Evolutionary conservation across 164 flowering plant genomes (phyloP).

Genomic region (Magnolia kwangsiensis): DNA sequence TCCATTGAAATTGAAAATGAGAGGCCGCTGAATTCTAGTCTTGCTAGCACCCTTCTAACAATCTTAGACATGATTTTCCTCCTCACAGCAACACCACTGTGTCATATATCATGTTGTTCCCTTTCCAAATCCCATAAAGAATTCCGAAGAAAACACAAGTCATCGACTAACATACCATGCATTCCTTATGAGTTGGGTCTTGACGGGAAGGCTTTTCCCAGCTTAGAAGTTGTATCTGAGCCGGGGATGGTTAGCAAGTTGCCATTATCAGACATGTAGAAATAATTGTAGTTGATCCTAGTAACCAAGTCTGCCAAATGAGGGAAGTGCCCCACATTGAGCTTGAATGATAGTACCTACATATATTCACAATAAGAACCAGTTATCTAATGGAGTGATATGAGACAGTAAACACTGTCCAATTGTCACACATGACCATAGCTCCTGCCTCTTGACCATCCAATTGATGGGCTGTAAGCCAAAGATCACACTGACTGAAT

Average conservation of each 20-base stretch:
- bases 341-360: constrained; percentile 92
- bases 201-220: constrained; percentile 37
- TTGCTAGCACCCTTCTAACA: too few relatives aligned
- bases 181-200: constrained; percentile 21
- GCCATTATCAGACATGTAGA: constrained; percentile 89
- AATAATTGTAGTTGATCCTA: constrained; percentile 85
- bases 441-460: background rate
- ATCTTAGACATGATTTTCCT: too few relatives aligned
- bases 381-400: background rate
- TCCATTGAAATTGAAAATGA: too few relatives aligned
- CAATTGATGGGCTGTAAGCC: background rate
- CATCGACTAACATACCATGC: background rate
- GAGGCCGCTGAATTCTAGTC: too few relatives aligned
- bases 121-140: too few relatives aligned
- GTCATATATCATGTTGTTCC: too few relatives aligned
- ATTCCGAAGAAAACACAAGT: too few relatives aligned
- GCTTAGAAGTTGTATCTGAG: constrained; percentile 45
- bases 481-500: background rate
- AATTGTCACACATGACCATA: background rate
- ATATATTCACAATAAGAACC: constrained; percentile 12
- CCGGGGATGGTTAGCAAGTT: constrained; percentile 58
- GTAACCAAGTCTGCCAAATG: constrained; percentile 96
- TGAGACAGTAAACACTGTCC: background rate
- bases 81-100: too few relatives aligned
- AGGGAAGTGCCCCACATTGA: constrained; percentile 92